Evolutionary conservation across 352 stramenopile genomes (phyloP).

Genomic region (Phytophthora constricta): DNA sequence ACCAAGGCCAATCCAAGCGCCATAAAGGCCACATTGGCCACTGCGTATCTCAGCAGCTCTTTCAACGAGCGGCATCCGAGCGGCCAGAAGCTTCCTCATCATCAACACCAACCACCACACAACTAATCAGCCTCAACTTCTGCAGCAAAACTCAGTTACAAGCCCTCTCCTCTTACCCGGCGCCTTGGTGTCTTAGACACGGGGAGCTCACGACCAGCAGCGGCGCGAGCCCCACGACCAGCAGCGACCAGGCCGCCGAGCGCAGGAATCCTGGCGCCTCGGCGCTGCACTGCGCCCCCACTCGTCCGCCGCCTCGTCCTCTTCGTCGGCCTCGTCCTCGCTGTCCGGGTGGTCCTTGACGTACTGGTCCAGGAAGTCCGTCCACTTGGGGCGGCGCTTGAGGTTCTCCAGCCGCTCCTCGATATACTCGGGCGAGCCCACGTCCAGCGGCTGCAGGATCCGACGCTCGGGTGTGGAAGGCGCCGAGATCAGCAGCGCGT

Average conservation of each 20-base stretch:
- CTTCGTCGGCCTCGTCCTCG: slow-evolving; percentile 47
- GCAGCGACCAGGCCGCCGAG: slow-evolving; percentile 64
- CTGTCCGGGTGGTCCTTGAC: slow-evolving; percentile 59
- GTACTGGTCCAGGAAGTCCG: slow-evolving; percentile 76
- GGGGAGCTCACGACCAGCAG: slow-evolving; percentile 67
- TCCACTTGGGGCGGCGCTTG: slow-evolving; percentile 73
- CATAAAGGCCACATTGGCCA: slow-evolving; percentile 56
- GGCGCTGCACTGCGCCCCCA: slow-evolving; percentile 13
- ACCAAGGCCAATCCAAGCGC: slow-evolving; percentile 51
- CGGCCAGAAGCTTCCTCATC: slow-evolving; percentile 65
- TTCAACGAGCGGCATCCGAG: slow-evolving; percentile 64
- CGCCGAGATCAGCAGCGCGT: slow-evolving; percentile 1
- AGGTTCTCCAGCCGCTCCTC: slow-evolving; percentile 88
- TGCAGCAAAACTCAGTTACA: neutral
- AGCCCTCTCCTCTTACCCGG: slow-evolving; percentile 41
- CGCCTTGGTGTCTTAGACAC: slow-evolving; percentile 57
- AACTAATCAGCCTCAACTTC: neutral
- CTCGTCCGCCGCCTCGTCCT: slow-evolving; percentile 46
- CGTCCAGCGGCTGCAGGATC: slow-evolving; percentile 56
- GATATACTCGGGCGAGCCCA: slow-evolving; percentile 84
- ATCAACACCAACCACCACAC: neutral
- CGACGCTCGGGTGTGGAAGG: slow-evolving; percentile 26
- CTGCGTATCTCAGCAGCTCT: slow-evolving; percentile 50
- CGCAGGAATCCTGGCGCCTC: slow-evolving; percentile 46
- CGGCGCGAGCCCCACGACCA: slow-evolving; percentile 53